Evolutionary conservation across 2,329 filamentous ascomycete genomes (phyloP), one percentile per base, ranked within the genome.

Genomic region (Paracoccidioides lutzii): DNA sequence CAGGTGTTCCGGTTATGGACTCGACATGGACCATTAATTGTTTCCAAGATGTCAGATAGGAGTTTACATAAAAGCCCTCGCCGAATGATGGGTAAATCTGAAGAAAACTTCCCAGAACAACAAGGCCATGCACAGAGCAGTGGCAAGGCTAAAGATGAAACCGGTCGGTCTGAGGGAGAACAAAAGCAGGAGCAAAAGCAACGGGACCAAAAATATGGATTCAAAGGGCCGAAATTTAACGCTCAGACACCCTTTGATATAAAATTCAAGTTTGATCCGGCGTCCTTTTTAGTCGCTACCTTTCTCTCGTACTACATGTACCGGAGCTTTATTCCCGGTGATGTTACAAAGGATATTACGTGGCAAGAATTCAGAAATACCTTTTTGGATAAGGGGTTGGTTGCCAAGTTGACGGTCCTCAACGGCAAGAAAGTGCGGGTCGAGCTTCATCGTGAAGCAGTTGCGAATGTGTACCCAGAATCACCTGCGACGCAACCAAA

Each of bases 321-420:
- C 69, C 75, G 79, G 55, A 76, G 80, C 60, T 73, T 91, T 56
- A 78, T 88, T 57, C 84, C 84, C 3, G 78, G 79, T 22, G 83
- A 87, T 60, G 78, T 77, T 59, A 77, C 75, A 55, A 78, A 83
- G 65, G 91, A 98, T 68, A 96, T 98, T 57, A 97, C 93, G 55
- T 98, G 90, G 88, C 90, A 98, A 73, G 93, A 98, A 73, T 88
- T 98, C 74, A 80, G 88, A 60, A 90, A 83, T 63, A 93, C 89
- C 37, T 97, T 95, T 77, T 78, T 98, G 58, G 90, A 96, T 73
- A 96, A 95, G 77, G 93, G 93, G 6, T 79, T 98, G 30, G 90
- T 98, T 22, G 88, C 96, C 74, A 96, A 90, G 75, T 79, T 98
- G 62, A 84, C 84, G 15, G 84, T 95, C 38, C 80, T 95, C 53